Evolutionary conservation across 768 basidiomycete species (phyloP), one percentile per base, ranked within the genome.

Genomic region (Rhodotorula toruloides): DNA sequence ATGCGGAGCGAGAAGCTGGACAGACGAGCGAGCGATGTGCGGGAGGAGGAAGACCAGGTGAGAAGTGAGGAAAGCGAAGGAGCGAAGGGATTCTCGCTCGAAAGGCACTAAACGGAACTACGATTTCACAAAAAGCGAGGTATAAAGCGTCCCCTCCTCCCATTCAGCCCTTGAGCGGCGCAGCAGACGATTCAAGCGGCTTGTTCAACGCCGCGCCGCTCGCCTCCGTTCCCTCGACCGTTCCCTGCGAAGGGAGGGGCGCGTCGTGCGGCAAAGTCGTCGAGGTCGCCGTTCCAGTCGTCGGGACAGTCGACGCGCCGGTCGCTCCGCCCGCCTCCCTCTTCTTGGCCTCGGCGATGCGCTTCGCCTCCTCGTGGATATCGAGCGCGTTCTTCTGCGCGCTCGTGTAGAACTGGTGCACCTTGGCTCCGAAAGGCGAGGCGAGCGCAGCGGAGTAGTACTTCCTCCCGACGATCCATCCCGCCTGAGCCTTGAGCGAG

Each of bases 401-500:
- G 13, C 25, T 39, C 19, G 70, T 71, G 62, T 71, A 71, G 65
- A 71, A 71, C 2, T 27, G 9, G 32, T 53, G 44, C 7, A 72
- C 70, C 56, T 68, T 68, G 14, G 59, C 16, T 8, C 70, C 70
- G 42, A 68, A 42, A 10, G 66, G 59, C 1, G 55, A 58, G 11
- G 37, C 12, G 25, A 71, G 59, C 17, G 70, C 70, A 14, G 16
- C 5, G n/a, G 14, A 25, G 37, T 54, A 54, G 53, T 54, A 54
- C 37, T 16, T 27, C 39, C 21, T 21, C 13, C 57, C 58, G 55
- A 74, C 72, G 55, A 40, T 29, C 77, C 76, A 34, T 76, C 87
- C 88, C 71, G 89, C 90, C 39, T 78, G 77, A 3, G 90, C 89
- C 53, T 78, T 80, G 79, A 87, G 87, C 25, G 82, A 78, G 74